Evolutionary conservation across 2,329 filamentous ascomycete species (phyloP).

Genomic region (Fusarium falciforme): DNA sequence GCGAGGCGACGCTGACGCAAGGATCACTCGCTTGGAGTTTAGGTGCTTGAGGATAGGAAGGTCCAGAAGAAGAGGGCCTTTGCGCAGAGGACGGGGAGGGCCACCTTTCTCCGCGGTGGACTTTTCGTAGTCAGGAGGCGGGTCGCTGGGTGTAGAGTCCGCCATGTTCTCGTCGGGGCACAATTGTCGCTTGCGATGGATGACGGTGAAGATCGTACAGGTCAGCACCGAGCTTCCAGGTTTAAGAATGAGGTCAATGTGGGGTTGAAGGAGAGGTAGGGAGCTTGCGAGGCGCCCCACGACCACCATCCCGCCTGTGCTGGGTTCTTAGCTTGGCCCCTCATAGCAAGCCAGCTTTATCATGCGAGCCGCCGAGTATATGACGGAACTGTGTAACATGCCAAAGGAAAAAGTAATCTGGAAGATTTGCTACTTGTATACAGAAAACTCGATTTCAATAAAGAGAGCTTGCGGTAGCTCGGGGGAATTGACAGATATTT

Average conservation of each 20-base stretch:
- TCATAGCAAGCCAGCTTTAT: slow-evolving; percentile 28
- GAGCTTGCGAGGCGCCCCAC: slow-evolving; percentile 37
- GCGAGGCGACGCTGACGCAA: slow-evolving; percentile 90
- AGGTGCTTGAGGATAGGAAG: slow-evolving; percentile 84
- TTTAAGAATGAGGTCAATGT: slow-evolving; percentile 42
- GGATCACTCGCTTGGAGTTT: slow-evolving; percentile 82
- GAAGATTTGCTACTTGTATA: neutral
- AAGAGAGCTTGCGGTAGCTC: neutral
- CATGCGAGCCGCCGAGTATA: slow-evolving; percentile 6
- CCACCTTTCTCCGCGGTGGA: slow-evolving; percentile 52
- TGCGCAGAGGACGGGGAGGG: slow-evolving; percentile 52
- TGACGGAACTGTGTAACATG: neutral
- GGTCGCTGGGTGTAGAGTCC: slow-evolving; percentile 49
- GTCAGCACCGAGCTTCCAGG: slow-evolving; percentile 12
- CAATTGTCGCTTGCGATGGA: slow-evolving; percentile 1
- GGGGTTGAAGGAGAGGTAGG: slow-evolving; percentile 33
- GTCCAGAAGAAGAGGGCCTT: slow-evolving; percentile 74
- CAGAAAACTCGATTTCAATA: neutral
- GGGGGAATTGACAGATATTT: neutral
- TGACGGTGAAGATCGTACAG: slow-evolving; percentile 16
- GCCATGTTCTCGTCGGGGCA: slow-evolving; percentile 39
- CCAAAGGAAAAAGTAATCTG: neutral
- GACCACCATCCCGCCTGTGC: slow-evolving; percentile 24
- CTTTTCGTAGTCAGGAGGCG: slow-evolving; percentile 60
- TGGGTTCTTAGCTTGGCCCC: slow-evolving; percentile 30